Percentiles rank a stretch among this genome's conserved stretches.
Evolutionary conservation across 164 flowering plant species (phyloP).

Genomic region (Cinnamomum chago): DNA sequence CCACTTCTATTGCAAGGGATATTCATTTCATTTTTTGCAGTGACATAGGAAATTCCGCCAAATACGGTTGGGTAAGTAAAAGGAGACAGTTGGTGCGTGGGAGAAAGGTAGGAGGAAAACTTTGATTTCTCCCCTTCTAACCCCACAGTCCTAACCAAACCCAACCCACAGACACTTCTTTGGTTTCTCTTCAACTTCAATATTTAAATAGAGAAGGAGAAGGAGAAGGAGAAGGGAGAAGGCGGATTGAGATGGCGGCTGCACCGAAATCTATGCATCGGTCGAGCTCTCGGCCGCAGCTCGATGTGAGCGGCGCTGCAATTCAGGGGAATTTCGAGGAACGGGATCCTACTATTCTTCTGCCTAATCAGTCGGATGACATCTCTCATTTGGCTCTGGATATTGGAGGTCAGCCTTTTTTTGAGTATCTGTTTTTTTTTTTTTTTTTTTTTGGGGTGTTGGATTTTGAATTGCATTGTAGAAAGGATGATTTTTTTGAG

Average conservation of each 20-base stretch:
- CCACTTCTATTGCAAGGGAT: too few relatives aligned
- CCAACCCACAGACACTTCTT: too few relatives aligned
- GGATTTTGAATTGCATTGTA: too few relatives aligned
- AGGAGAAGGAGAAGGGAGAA: slow-evolving; percentile 16
- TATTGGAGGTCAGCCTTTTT: slow-evolving; percentile 17
- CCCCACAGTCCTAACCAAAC: background rate
- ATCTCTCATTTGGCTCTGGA: slow-evolving; percentile 93
- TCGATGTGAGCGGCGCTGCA: slow-evolving; percentile 88
- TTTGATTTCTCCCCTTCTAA: slow-evolving; percentile 18
- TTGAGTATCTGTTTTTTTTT: background rate
- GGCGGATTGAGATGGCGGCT: slow-evolving; percentile 33
- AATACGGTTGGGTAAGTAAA: too few relatives aligned
- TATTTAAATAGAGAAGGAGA: too few relatives aligned
- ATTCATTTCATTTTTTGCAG: background rate
- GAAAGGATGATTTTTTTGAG: too few relatives aligned
- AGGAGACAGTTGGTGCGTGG: slow-evolving; percentile 12
- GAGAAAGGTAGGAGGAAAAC: slow-evolving; percentile 8
- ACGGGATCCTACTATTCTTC: slow-evolving; percentile 75
- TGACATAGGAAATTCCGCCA: background rate
- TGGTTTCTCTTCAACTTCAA: background rate
- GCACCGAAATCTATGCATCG: slow-evolving; percentile 54
- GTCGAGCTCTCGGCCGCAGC: slow-evolving; percentile 83
- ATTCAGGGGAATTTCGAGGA: slow-evolving; percentile 93
- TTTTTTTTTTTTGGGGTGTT: too few relatives aligned
- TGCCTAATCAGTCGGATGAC: slow-evolving; percentile 97